phyloP scores from a whole-genome alignment of 2,329 filamentous ascomycete species.

The Fusarium ramigenum region DNA sequence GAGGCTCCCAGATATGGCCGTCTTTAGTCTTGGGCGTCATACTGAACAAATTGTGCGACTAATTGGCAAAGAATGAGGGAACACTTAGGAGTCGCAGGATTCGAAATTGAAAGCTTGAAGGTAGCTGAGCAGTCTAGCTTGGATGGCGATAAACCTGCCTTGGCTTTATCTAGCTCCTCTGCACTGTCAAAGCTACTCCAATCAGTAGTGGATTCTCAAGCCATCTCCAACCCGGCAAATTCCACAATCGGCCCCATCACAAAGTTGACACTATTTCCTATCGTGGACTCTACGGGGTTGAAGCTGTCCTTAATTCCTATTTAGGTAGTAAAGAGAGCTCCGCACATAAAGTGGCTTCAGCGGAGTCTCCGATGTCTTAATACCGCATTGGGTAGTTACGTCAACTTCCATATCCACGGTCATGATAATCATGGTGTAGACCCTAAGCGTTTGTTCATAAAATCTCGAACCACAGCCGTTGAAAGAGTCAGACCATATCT shows the following conservation, averaged over 20 bases:
- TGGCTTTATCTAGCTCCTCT: neutral
- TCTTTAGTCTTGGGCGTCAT: neutral
- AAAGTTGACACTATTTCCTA: neutral
- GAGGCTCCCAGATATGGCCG: neutral
- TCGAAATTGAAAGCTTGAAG: neutral
- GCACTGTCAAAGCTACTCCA: neutral
- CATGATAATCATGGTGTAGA: neutral
- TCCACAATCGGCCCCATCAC: neutral
- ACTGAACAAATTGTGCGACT: accelerated
- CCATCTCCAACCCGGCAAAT: neutral
- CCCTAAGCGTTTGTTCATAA: neutral
- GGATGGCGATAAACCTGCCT: neutral
- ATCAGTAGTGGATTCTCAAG: neutral
- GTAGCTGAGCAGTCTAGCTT: neutral
- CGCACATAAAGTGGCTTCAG: neutral
- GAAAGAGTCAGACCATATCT: neutral
- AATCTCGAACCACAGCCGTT: neutral
- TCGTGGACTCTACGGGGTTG: neutral
- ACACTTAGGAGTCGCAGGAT: neutral
- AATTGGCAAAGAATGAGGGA: neutral
- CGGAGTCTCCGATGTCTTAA: neutral
- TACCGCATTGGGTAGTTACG: neutral
- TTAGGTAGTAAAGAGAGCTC: neutral
- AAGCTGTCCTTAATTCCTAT: neutral
- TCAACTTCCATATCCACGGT: neutral